These are phyloP conservation scores for Iris macrosiphon DNA, from an alignment of 106 monocot genomes.

Conservation along the genomic window DNA sequence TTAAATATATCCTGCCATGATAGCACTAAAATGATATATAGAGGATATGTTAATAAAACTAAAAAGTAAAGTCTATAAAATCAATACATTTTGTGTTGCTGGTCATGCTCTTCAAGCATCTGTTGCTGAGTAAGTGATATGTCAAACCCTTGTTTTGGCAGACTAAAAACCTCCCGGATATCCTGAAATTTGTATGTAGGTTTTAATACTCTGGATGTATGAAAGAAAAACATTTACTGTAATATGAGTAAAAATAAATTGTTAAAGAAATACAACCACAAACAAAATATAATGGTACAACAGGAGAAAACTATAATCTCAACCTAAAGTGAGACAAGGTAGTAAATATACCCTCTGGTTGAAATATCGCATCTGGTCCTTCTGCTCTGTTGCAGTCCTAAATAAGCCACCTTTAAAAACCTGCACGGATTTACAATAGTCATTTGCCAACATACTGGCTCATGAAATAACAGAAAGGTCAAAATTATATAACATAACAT, in stretches of 20 bases:
- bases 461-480: no score
- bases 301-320: no score
- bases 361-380: slow-evolving; percentile 93
- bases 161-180: slow-evolving; percentile 81
- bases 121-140: slow-evolving; percentile 76
- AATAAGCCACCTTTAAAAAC: slow-evolving; percentile 96
- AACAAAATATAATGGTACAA: neutral
- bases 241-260: neutral
- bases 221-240: neutral
- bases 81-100: slow-evolving; percentile 45
- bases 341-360: slow-evolving; percentile 57
- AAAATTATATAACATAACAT: no score
- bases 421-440: slow-evolving; percentile 29
- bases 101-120: slow-evolving; percentile 76
- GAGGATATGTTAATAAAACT: no score
- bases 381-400: slow-evolving; percentile 88
- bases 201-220: neutral
- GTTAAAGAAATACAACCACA: neutral
- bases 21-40: no score
- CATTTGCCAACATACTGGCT: no score
- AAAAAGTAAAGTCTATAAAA: neutral
- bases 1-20: no score
- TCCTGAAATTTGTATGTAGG: slow-evolving; percentile 46
- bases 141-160: slow-evolving; percentile 92
- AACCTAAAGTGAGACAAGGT: neutral